Conservation (phyloP, 495 filamentous ascomycete genomes). For the Hypoxylon perforatum region DNA sequence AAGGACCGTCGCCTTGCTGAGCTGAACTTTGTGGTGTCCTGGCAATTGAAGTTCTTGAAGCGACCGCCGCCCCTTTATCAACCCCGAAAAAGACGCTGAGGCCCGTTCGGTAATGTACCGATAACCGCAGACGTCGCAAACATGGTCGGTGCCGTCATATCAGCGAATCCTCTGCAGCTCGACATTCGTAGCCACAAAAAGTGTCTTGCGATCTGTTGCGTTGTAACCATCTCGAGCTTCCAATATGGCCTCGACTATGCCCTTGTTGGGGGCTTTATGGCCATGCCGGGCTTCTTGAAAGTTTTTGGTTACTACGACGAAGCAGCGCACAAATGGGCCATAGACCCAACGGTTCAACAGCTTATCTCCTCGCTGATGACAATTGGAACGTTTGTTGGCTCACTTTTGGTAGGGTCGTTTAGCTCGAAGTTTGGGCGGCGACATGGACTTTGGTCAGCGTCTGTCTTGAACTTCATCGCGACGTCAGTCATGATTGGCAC, state of each 20-base stretch:
- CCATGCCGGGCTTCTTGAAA: constrained; percentile 60
- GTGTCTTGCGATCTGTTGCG: constrained; percentile 49
- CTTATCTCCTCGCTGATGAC: constrained; percentile 64
- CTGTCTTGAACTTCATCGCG: constrained; percentile 54
- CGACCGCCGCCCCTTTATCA: constrained; percentile 2
- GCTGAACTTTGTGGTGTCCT: neutral
- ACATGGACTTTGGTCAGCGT: constrained; percentile 53
- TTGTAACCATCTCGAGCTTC: constrained; percentile 51
- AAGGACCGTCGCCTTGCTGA: neutral
- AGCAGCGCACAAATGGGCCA: constrained; percentile 39
- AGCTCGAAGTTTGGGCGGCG: constrained; percentile 57
- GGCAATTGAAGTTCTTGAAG: neutral
- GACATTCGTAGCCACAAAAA: constrained; percentile 46
- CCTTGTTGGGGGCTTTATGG: constrained; percentile 51
- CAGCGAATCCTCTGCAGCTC: constrained; percentile 45
- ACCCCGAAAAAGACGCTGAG: constrained; percentile 4
- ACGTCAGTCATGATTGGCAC: constrained; percentile 62
- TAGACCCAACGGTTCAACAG: constrained; percentile 60
- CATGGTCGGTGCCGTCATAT: constrained; percentile 41
- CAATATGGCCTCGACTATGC: constrained; percentile 55
- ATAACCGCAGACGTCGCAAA: constrained; percentile 7
- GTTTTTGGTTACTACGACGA: constrained; percentile 56
- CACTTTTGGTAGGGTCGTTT: constrained; percentile 59
- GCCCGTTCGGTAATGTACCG: neutral
- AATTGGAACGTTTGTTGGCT: constrained; percentile 62